Conservation (phyloP, 2,329 filamentous ascomycete species). For the Grosmannia serpens region DNA sequence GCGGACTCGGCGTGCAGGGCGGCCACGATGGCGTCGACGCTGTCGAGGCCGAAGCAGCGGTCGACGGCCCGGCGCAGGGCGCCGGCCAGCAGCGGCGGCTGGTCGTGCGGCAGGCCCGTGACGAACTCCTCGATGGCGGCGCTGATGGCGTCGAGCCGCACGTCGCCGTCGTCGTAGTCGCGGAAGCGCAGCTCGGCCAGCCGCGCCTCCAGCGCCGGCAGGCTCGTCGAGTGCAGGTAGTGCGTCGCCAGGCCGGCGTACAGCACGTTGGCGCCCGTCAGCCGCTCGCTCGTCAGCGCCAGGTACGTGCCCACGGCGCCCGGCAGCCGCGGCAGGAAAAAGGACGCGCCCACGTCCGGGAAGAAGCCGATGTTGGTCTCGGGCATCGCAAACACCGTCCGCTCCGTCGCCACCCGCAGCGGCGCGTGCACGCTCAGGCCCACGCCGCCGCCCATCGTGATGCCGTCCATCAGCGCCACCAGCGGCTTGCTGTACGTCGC, state of each 20-base stretch:
- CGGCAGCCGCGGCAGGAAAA: constrained; percentile 86
- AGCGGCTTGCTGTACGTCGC: constrained; percentile 90
- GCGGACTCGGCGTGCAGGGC: constrained; percentile 50
- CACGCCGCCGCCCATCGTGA: constrained; percentile 97
- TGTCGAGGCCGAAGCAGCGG: constrained; percentile 61
- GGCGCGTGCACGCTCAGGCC: constrained; percentile 90
- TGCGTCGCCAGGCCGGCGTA: constrained; percentile 91
- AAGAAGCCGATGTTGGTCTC: constrained; percentile 98
- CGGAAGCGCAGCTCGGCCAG: constrained; percentile 82
- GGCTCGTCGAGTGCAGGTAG: constrained; percentile 82
- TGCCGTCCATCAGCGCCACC: constrained; percentile 90
- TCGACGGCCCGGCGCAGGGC: constrained; percentile 72
- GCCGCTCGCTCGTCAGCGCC: constrained; percentile 74
- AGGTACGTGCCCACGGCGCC: constrained; percentile 84
- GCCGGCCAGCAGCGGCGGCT: constrained; percentile 57
- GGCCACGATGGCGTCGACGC: constrained; percentile 56
- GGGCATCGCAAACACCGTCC: constrained; percentile 94
- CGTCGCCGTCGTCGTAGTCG: constrained; percentile 54
- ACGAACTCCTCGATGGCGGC: constrained; percentile 84
- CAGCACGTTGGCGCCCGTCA: constrained; percentile 75
- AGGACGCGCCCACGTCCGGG: constrained; percentile 91
- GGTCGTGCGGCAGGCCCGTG: constrained; percentile 69
- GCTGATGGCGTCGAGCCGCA: constrained; percentile 64
- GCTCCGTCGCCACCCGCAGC: constrained; percentile 91
- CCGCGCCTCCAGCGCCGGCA: constrained; percentile 71